Conservation (phyloP, 202 grass and related monocot genomes). For the Saccharum hybrid region DNA sequence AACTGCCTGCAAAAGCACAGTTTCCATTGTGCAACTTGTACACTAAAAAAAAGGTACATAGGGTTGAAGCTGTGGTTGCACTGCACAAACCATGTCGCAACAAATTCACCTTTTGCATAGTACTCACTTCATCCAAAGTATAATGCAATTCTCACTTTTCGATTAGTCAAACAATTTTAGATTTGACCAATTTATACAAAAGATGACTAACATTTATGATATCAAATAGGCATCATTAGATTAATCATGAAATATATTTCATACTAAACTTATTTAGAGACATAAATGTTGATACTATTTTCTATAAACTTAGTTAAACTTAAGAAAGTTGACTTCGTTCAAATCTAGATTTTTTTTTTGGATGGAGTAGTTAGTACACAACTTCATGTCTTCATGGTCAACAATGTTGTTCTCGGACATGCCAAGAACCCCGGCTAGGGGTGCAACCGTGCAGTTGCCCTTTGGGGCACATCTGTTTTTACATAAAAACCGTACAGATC, state of each 20-base stretch:
- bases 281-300: background rate
- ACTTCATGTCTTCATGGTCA: background rate
- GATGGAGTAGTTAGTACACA: background rate
- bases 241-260: background rate
- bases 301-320: too few species aligned
- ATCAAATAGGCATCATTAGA: background rate
- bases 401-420: constrained; percentile 14
- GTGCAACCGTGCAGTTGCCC: background rate
- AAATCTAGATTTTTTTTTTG: background rate
- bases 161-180: background rate
- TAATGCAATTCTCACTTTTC: background rate
- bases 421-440: background rate
- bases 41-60: background rate
- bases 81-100: constrained; percentile 3
- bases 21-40: background rate
- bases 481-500: background rate
- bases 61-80: background rate
- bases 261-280: too few species aligned
- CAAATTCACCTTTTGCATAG: constrained; percentile 1
- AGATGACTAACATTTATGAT: background rate
- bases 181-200: background rate
- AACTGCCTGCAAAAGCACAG: background rate
- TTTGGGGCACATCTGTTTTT: background rate
- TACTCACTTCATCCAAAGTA: background rate
- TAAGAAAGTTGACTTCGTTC: background rate